Percentiles rank a stretch among this genome's conserved stretches.
Conservation (phyloP, 345 rosid species). For the Euphorbia pulcherrima region DNA sequence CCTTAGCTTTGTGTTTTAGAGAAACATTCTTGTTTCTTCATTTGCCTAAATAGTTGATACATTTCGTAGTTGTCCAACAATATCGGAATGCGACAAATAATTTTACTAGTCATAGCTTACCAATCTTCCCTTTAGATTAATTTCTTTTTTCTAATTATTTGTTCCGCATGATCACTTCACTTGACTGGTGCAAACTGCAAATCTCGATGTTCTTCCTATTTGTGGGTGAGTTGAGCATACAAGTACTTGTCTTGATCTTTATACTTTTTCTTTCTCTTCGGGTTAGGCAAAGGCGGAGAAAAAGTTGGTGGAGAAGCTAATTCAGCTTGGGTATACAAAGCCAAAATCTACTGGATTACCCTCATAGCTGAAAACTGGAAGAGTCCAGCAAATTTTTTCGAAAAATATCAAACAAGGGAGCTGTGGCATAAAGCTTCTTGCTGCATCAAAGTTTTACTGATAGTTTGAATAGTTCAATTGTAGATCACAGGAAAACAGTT, state of each 20-base stretch:
- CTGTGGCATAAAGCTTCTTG: not conserved
- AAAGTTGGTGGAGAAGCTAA: conserved; percentile 67
- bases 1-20: not conserved
- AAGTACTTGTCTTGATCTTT: not conserved
- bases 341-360: conserved; percentile 27
- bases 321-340: conserved; percentile 56
- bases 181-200: not conserved
- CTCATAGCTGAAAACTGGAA: conserved; percentile 2
- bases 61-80: not conserved
- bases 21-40: not conserved
- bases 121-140: not conserved
- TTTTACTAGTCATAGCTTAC: not conserved
- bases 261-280: not conserved
- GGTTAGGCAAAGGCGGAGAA: conserved; percentile 74
- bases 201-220: not conserved
- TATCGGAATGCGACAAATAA: not conserved
- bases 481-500: conserved; percentile 1
- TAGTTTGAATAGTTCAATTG: not conserved
- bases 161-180: not conserved
- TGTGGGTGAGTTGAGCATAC: not conserved
- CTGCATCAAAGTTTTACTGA: not conserved
- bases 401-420: not conserved
- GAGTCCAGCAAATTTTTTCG: not conserved
- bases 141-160: not conserved
- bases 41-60: not conserved